phyloP scores from a whole-genome alignment of 2,329 filamentous ascomycete species.

The Botrytis squamosa region DNA sequence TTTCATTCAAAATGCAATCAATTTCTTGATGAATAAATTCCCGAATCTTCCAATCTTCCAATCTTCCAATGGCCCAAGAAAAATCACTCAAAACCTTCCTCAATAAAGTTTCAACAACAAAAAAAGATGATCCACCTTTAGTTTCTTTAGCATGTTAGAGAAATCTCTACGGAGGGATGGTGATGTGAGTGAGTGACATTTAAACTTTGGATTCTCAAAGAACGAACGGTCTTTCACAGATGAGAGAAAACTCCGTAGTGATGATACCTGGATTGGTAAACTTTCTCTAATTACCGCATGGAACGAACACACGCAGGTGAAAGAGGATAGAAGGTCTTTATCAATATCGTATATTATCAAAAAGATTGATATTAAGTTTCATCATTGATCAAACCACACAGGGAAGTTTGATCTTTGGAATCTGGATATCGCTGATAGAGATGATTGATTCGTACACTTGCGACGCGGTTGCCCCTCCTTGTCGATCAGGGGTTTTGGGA shows the following conservation, averaged over 20 bases:
- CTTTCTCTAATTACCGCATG: background rate
- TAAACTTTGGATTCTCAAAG: background rate
- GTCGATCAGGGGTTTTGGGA: constrained; percentile 16
- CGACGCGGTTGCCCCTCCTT: background rate
- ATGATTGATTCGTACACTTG: constrained; percentile 6
- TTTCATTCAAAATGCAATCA: background rate
- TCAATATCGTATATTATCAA: background rate
- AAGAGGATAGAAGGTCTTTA: background rate
- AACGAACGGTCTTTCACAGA: background rate
- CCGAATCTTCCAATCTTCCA: background rate
- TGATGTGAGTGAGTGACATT: background rate
- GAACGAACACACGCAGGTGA: too few species aligned
- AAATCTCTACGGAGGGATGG: background rate
- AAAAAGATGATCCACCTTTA: background rate
- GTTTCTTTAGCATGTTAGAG: background rate
- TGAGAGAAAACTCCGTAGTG: background rate
- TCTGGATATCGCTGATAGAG: background rate
- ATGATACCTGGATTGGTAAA: background rate
- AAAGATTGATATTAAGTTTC: background rate
- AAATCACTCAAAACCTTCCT: background rate
- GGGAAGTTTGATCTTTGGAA: background rate
- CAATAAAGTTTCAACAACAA: background rate
- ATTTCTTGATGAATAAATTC: background rate
- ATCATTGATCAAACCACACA: background rate
- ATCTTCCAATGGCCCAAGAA: background rate